Conservation (phyloP, 257 asterid species). For the Solanum acaule region DNA sequence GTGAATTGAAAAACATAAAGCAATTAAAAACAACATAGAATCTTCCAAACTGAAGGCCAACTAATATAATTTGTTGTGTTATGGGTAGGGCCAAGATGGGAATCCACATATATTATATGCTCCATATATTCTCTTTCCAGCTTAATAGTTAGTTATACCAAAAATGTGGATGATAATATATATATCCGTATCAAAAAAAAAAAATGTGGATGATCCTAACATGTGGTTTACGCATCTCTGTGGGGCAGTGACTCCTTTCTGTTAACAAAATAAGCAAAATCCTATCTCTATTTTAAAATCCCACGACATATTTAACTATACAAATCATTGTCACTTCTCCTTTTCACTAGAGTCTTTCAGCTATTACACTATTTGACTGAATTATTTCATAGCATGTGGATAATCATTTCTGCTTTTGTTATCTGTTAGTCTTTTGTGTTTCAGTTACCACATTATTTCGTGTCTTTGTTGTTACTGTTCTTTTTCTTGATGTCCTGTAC, state of each 20-base stretch:
- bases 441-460: neutral
- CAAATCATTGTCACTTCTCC: neutral
- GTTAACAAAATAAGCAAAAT: neutral
- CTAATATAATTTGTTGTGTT: conserved; percentile 1
- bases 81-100: conserved; percentile 12
- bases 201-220: conserved; percentile 13
- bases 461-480: neutral
- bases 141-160: conserved; percentile 13
- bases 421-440: neutral
- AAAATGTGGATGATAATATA: neutral
- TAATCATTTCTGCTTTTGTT: neutral
- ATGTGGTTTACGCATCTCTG: conserved; percentile 27
- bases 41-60: neutral
- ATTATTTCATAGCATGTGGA: neutral
- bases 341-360: neutral
- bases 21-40: neutral
- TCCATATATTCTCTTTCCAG: conserved; percentile 15
- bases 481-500: neutral
- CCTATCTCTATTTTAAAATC: neutral
- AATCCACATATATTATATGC: conserved; percentile 10
- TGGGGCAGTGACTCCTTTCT: conserved; percentile 21
- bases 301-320: too few species aligned
- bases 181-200: too few species aligned
- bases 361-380: neutral
- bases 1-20: neutral